A percentile compares a stretch with the other conserved stretches of the same genome.
Conservation (phyloP, 495 filamentous ascomycete genomes). For the Penicillium salamii region DNA sequence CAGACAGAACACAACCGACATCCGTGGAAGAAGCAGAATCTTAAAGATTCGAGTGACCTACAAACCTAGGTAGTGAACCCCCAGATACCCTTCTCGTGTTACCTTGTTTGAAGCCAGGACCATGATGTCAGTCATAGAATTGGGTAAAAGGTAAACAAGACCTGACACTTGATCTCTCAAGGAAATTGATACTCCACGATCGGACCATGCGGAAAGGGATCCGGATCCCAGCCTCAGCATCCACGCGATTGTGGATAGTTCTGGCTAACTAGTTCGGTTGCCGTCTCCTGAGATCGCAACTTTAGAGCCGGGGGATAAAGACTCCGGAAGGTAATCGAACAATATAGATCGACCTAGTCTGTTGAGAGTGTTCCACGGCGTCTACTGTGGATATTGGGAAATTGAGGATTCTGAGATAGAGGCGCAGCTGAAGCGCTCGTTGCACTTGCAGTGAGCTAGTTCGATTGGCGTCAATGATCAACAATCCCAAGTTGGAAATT, state of each 20-base stretch:
- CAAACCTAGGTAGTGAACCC: no score
- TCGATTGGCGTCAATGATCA: background rate
- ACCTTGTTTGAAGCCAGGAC: background rate
- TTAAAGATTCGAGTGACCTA: no score
- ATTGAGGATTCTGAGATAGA: background rate
- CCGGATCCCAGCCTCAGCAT: constrained; percentile 2
- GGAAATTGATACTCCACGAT: constrained; percentile 2
- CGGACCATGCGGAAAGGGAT: constrained; percentile 7
- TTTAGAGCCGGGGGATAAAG: background rate
- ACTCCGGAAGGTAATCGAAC: background rate
- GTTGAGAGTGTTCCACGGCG: background rate
- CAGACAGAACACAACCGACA: background rate
- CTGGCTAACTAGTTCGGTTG: background rate
- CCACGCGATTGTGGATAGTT: constrained; percentile 5
- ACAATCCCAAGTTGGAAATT: background rate
- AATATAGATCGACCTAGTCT: constrained; percentile 6
- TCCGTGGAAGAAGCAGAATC: no score
- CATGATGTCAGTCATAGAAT: background rate
- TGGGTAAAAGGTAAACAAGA: background rate
- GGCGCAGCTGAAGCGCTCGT: constrained; percentile 1
- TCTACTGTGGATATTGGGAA: background rate
- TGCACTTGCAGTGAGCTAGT: background rate
- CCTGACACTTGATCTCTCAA: background rate
- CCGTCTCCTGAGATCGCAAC: background rate
- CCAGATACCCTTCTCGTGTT: no score